phyloP scores from a whole-genome alignment of 257 asterid genomes.

The Thymus quinquecostatus region DNA sequence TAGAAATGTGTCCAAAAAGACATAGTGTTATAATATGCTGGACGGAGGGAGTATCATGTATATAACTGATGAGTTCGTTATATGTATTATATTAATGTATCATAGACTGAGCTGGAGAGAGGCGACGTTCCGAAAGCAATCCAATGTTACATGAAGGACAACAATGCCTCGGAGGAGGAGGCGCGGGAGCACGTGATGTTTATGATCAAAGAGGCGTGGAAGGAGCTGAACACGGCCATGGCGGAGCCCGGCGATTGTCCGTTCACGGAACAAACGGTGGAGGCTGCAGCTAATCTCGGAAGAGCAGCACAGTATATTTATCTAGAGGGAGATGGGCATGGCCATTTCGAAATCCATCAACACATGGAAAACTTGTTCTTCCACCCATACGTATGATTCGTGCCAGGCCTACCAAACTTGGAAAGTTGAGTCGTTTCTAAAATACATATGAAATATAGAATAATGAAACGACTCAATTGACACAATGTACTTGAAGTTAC shows the following conservation, averaged over 20 bases:
- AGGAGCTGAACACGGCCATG: slow-evolving; percentile 37
- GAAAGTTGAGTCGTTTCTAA: no score
- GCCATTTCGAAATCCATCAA: slow-evolving; percentile 36
- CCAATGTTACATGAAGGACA: no score
- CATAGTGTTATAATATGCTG: no score
- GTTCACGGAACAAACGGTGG: no score
- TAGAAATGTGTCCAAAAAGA: no score
- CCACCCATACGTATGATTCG: slow-evolving; percentile 34
- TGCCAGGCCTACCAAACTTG: no score
- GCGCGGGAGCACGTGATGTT: slow-evolving; percentile 13
- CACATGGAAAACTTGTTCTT: slow-evolving; percentile 37
- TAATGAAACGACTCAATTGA: no score
- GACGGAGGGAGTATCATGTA: no score
- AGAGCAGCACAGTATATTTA: slow-evolving; percentile 54
- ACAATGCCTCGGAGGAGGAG: slow-evolving; percentile 28
- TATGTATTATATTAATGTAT: background rate
- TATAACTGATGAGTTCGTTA: no score
- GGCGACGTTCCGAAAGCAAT: slow-evolving; percentile 38
- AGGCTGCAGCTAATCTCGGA: slow-evolving; percentile 41
- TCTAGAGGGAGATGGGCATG: slow-evolving; percentile 60
- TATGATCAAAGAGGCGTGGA: slow-evolving; percentile 43
- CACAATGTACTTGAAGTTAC: no score
- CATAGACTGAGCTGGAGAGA: slow-evolving; percentile 28
- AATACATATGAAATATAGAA: no score
- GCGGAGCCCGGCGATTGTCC: no score